Percentiles rank a stretch among this genome's conserved stretches.
Conservation (phyloP, 306 rosid species). For the Begonia masoniana region DNA sequence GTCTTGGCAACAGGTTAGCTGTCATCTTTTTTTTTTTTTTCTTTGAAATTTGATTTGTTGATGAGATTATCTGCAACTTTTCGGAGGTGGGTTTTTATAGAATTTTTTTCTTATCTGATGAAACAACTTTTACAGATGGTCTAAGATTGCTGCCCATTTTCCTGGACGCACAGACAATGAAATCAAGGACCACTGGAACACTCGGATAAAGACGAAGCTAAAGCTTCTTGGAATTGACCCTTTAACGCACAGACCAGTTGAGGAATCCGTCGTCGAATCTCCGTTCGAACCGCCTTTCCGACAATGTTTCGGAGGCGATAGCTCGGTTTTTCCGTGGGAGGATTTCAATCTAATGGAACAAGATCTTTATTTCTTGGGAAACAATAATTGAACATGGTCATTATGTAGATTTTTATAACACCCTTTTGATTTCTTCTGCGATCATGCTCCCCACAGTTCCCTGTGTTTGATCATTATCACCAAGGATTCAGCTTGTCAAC, state of each 20-base stretch:
- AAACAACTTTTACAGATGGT: slow-evolving; percentile 47
- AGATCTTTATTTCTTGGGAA: neutral
- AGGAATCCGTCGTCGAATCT: slow-evolving; percentile 7
- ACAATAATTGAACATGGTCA: neutral
- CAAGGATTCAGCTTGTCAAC: no score
- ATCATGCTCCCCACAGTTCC: no score
- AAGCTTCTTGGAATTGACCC: slow-evolving; percentile 66
- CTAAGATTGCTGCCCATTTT: slow-evolving; percentile 86
- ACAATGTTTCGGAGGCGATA: neutral
- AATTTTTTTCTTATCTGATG: no score
- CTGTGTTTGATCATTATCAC: no score
- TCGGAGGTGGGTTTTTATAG: neutral
- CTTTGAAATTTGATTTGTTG: neutral
- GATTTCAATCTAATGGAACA: neutral
- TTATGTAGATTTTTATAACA: neutral
- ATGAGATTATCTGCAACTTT: neutral
- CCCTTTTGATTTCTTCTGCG: no score
- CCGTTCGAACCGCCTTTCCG: neutral
- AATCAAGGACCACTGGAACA: slow-evolving; percentile 95
- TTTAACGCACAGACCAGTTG: slow-evolving; percentile 30
- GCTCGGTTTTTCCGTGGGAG: neutral
- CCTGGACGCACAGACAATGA: slow-evolving; percentile 95
- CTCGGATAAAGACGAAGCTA: slow-evolving; percentile 75
- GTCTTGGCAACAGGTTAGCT: slow-evolving; percentile 78
- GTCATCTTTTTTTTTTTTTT: no score